These are phyloP conservation scores for Magnolia sinica DNA, from an alignment of 164 flowering plant species.

Conservation along the genomic window DNA sequence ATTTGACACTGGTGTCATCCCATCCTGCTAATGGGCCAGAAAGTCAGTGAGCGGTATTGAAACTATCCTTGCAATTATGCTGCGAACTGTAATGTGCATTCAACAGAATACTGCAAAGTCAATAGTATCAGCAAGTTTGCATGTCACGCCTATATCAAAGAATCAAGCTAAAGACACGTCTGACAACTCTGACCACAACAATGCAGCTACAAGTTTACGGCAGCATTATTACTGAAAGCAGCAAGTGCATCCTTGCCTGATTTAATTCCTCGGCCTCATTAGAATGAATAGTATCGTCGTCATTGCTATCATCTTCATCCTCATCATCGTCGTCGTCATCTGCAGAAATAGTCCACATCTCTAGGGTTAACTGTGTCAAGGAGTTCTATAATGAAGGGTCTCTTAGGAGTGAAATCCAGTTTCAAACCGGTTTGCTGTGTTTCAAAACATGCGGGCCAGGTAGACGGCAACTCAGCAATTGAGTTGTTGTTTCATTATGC, in stretches of 20 bases:
- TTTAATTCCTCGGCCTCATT: conserved; percentile 9
- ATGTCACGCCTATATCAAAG: not conserved
- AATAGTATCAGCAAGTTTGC: not conserved
- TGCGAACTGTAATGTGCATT: not conserved
- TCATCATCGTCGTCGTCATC: conserved; percentile 15
- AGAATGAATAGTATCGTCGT: conserved; percentile 10
- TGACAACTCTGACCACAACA: not conserved
- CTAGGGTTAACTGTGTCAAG: not conserved
- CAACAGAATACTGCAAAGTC: not conserved
- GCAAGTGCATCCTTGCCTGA: conserved; percentile 6
- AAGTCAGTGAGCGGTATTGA: not conserved
- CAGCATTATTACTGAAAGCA: not conserved
- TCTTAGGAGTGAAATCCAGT: not conserved
- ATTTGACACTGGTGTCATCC: not conserved
- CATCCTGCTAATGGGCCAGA: conserved; percentile 12
- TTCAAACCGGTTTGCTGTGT: not conserved
- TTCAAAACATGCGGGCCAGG: not conserved
- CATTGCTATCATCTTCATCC: conserved; percentile 3
- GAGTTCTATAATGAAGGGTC: not conserved
- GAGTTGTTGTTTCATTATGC: not conserved
- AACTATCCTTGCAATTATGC: not conserved
- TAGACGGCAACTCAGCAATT: not conserved
- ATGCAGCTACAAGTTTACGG: not conserved
- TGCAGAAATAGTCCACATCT: not conserved
- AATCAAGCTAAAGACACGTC: not conserved